phyloP scores from a whole-genome alignment of 2,329 filamentous ascomycete genomes.

The Mycosphaerella sp. region DNA sequence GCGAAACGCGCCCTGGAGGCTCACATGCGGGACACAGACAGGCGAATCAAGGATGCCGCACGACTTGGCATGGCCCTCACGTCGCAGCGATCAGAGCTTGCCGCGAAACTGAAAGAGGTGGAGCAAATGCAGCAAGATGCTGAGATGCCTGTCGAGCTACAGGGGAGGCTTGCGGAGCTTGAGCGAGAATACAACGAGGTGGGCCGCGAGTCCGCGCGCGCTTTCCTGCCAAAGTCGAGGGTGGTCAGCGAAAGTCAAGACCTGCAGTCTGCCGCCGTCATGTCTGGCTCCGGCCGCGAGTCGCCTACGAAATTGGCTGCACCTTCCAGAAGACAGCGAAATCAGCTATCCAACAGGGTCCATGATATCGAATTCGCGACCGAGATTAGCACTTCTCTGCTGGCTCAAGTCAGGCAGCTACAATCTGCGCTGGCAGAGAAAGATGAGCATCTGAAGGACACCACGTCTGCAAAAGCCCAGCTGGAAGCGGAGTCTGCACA shows the following conservation, averaged over 20 bases:
- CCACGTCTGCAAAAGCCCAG: conserved; percentile 66
- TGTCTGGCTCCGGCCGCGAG: conserved; percentile 73
- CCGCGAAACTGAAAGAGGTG: conserved; percentile 75
- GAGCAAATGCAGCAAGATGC: conserved; percentile 59
- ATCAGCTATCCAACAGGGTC: conserved; percentile 78
- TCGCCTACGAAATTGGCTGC: conserved; percentile 87
- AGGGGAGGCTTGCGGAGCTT: conserved; percentile 73
- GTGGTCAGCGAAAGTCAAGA: conserved; percentile 23
- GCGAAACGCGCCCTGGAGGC: conserved; percentile 84
- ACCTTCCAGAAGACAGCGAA: conserved; percentile 72
- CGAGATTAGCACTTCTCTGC: conserved; percentile 89
- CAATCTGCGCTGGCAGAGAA: conserved; percentile 79
- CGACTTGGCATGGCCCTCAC: conserved; percentile 82
- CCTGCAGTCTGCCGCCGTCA: conserved; percentile 41
- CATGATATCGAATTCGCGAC: conserved; percentile 99
- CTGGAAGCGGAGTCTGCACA: conserved; percentile 77
- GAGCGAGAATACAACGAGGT: conserved; percentile 96
- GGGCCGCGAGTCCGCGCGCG: conserved; percentile 78
- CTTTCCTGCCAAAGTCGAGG: conserved; percentile 70
- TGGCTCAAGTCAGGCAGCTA: conserved; percentile 87
- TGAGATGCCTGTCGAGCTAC: conserved; percentile 76
- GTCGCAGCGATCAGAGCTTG: conserved; percentile 76
- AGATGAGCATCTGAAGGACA: conserved; percentile 73
- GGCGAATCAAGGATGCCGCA: conserved; percentile 83
- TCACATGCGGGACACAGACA: conserved; percentile 86